Evolutionary conservation across 495 filamentous ascomycete species (phyloP).

Genomic region (Neurospora sp.): DNA sequence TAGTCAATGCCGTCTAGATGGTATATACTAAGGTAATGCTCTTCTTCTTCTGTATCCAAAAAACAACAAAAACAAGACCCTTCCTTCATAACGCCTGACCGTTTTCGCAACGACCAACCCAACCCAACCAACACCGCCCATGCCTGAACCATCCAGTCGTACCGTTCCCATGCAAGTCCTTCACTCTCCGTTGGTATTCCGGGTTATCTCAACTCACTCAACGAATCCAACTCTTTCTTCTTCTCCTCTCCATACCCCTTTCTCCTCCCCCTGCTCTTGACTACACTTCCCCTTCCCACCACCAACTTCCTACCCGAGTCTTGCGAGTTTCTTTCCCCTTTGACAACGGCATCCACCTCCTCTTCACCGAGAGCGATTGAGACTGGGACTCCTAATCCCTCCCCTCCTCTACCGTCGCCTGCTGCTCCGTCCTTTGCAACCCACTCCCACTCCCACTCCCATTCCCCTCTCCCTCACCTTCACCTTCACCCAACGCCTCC

Average conservation of each 20-base stretch:
- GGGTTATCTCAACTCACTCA: background rate
- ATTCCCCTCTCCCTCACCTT: background rate
- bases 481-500: background rate
- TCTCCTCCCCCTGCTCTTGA: background rate
- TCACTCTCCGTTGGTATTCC: background rate
- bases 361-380: background rate
- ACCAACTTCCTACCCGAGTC: background rate
- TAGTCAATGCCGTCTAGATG: background rate
- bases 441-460: background rate
- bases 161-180: background rate
- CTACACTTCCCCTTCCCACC: background rate
- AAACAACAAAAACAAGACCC: background rate
- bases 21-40: background rate
- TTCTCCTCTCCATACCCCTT: background rate
- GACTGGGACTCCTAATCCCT: background rate
- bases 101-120: background rate
- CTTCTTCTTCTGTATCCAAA: background rate
- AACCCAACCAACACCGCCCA: background rate
- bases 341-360: background rate
- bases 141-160: background rate
- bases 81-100: background rate
- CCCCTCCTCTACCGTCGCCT: background rate
- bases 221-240: background rate
- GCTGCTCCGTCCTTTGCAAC: background rate
- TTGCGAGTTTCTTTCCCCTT: background rate